Evolutionary conservation across 2,329 filamentous ascomycete species (phyloP), one percentile per base, ranked within the genome.

Genomic region (Verruconis gallopava): DNA sequence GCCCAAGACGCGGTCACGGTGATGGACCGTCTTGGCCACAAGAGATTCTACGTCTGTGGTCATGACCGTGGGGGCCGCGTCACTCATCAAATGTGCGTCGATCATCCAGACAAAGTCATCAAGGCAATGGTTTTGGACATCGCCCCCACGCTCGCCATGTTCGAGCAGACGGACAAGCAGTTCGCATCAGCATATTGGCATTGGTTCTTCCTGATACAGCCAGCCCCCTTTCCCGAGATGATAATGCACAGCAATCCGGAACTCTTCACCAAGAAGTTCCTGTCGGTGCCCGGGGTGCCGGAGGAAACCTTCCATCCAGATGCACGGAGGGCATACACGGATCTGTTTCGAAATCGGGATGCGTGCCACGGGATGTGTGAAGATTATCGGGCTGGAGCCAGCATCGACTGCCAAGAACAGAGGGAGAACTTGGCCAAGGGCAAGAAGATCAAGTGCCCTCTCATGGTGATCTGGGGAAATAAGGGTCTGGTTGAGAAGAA

Each of bases 151-250:
- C 60, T 71, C 9, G 62, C 62, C 4, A 74, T 74, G 66, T 76
- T 67, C 55, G 56, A 58, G 38, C 54, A 62, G 13, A 64, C 63
- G 3, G 48, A 64, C 40, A 48, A 60, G 3, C 53, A 55, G 0
- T 68, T 72, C 45, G 67, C 69, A 1, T 59, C 58, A 20, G 61
- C 63, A 1, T 75, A 74, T 52, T 75, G 68, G 49, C 72, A 77
- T 54, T 77, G 73, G 72, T 73, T 73, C 40, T 68, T 76, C 47
- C 61, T 76, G 15, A 69, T 73, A 5, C 73, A 77, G 50, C 52
- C 57, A 1, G 55, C 56, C 4, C 68, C 72, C 0, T 61, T 75
- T 4, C 72, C 68, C 0, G 71, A 75, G 50, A 63, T 60, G 32
- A 55, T 72, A 37, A 65, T 67, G 47, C 55, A 55, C 0, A 54